Conservation (phyloP, 768 basidiomycete species). For the Lyophyllum atratum region DNA sequence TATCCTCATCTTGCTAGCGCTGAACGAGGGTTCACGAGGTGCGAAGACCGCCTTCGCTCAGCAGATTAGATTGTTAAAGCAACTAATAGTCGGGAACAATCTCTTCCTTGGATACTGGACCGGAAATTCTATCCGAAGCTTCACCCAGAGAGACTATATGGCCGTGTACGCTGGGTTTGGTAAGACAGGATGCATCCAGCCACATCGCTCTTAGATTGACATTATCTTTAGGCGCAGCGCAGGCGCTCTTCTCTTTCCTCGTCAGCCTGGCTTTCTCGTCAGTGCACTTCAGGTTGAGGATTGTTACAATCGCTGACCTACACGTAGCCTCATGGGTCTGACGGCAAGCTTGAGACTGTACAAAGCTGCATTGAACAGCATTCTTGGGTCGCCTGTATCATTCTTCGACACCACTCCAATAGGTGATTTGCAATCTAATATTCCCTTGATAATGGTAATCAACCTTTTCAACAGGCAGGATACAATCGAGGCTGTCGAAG, state of each 20-base stretch:
- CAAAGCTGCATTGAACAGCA: conserved; percentile 51
- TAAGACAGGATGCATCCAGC: conserved; percentile 16
- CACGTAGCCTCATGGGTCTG: conserved; percentile 36
- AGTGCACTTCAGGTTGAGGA: conserved; percentile 15
- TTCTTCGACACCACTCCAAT: conserved; percentile 79
- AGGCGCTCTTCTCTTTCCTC: conserved; percentile 53
- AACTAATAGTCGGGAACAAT: conserved; percentile 53
- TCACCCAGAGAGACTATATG: conserved; percentile 70
- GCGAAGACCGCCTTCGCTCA: background rate
- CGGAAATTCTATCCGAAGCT: conserved; percentile 49
- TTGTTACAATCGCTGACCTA: background rate
- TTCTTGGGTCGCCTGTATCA: conserved; percentile 60
- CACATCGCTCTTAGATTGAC: background rate
- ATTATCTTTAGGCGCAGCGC: conserved; percentile 38
- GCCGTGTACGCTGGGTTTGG: conserved; percentile 51
- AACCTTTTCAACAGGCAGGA: conserved; percentile 44
- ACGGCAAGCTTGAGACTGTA: conserved; percentile 52
- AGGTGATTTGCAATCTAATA: conserved; percentile 32
- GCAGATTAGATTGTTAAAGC: background rate
- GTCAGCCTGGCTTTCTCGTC: conserved; percentile 54
- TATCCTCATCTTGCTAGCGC: conserved; percentile 42
- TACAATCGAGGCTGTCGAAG: conserved; percentile 59
- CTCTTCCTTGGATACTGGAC: conserved; percentile 80
- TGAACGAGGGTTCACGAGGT: conserved; percentile 57
- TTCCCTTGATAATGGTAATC: background rate